Base-by-base conservation (phyloP, 2,329 filamentous ascomycete genomes). In the Cladosporium sp. region DNA sequence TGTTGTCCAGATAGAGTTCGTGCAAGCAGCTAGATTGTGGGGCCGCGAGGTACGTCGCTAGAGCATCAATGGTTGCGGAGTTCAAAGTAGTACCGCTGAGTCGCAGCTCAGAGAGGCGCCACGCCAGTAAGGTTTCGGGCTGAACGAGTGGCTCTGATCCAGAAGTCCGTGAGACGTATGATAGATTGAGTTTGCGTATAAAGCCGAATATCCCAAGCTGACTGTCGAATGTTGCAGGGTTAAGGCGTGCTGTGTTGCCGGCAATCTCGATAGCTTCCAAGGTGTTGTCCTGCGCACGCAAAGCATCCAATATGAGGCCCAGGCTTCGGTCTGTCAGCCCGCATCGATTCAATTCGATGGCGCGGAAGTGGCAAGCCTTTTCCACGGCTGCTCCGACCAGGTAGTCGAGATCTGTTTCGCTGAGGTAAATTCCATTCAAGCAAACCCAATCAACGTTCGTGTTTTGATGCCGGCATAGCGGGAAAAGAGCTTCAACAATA, bases 361-460 rank as follows among this genome's bases (percentile, higher is more conserved):
- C 84, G 42, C 85, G 80, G 47, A 88, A 73, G 59, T 84, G 81
- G 51, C 83, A 85, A 20, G 73, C 73, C 56, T 78, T 75, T 54
- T 86, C 82, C 1, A 84, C 83, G 8, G 84, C 80, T n/a, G 84
- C 83, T 56, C 83, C 83, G 39, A 86, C 81, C 40, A 85, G 60
- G 57, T 80, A 80, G 55, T 88, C 85, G 47, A 88, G 70, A 66
- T 88, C 85, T 0, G 82, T 81, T 48, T 88, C 85, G 36, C 82
- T 83, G n/a, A 88, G 75, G 53, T 80, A 77, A 54, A 88, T 84
- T 11, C 83, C 83, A 54, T 82, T 87, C 52, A 88, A 68, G 18
- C 80, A 75, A 47, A 88, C 78, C 84, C 85, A 88, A 62, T 86
- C 82, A 15, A 88, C 80, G 58, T 83, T 85, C 0, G 85, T 88